Evolutionary conservation across 2,329 filamentous ascomycete genomes (phyloP), one percentile per base, ranked within the genome.

Genomic region (Aspergillus transmontanensis): DNA sequence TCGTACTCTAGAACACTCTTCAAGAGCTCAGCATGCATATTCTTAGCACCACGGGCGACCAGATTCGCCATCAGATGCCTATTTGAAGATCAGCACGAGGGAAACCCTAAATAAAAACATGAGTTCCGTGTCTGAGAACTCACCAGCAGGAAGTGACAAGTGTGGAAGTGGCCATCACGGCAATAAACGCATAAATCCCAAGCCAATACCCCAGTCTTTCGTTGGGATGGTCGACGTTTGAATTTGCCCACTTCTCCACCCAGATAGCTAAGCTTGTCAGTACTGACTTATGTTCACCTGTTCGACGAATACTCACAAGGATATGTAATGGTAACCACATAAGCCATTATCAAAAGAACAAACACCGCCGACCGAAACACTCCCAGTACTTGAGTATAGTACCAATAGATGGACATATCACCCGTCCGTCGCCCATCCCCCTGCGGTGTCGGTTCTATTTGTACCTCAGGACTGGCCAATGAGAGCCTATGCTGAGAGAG

Each of bases 381-480:
- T 6, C 48, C 43, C 16, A 60, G 43, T 16, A 55, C 34, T 16
- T 63, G 45, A 26, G 57, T 10, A 16, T 62, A 62, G 23, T 57
- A 64, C 26, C 48, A 56, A 45, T 62, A 64, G 2, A 64, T 48
- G 3, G 54, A 57, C 46, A 62, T 46, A 45, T 57, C 59, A 19
- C 62, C 57, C 19, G 57, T 57, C 36, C 53, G 50, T 43, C 48
- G 46, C 7, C 57, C 53, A 21, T 21, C 28, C 23, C 28, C 57
- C 16, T 28, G 57, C 11, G 50, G 55, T 45, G 43, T 56, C 26
- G 36, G 56, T 51, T 57, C 46, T 9, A 50, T 4, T 10, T 48
- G 21, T 16, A 48, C 21, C 5, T 50, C 46, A 2, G 26, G 46
- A 23, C 23, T 50, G 0, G 26, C 46, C 14, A 50, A 30, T 1